Conservation (phyloP, 2,329 filamentous ascomycete genomes). For the Zasmidium cellare region DNA sequence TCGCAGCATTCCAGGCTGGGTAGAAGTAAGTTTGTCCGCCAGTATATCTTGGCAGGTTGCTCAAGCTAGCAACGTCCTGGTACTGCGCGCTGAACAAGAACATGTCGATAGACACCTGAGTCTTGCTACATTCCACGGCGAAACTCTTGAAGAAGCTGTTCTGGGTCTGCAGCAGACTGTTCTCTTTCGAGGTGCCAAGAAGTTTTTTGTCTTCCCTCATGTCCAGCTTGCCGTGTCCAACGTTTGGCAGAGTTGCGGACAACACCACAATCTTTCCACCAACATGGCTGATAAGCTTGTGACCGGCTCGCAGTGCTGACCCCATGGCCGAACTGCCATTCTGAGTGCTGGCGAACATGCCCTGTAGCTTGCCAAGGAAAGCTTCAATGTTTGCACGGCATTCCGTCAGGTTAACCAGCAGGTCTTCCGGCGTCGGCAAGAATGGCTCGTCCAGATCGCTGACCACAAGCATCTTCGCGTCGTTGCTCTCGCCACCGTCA, state of each 20-base stretch:
- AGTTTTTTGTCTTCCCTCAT: conserved; percentile 96
- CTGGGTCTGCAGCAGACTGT: conserved; percentile 79
- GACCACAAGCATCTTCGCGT: conserved; percentile 89
- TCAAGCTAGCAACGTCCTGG: conserved; percentile 94
- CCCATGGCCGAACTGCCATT: conserved; percentile 92
- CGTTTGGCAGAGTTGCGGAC: conserved; percentile 83
- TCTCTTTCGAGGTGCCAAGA: conserved; percentile 91
- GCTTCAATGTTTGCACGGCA: conserved; percentile 87
- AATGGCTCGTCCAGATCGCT: conserved; percentile 97
- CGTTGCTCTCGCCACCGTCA: conserved; percentile 78
- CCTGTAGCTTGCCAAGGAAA: conserved; percentile 85
- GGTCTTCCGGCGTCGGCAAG: conserved; percentile 86
- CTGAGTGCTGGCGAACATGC: conserved; percentile 96
- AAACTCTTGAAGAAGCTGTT: conserved; percentile 99
- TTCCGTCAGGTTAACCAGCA: conserved; percentile 85
- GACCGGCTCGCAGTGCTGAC: conserved; percentile 84
- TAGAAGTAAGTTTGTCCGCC: conserved; percentile 99
- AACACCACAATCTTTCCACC: conserved; percentile 94
- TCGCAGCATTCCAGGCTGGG: conserved; percentile 92
- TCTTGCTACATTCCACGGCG: conserved; percentile 97
- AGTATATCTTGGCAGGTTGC: conserved; percentile 92
- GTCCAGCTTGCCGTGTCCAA: conserved; percentile 85
- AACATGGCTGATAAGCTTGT: conserved; percentile 91
- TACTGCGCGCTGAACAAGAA: conserved; percentile 95
- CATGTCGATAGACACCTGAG: conserved; percentile 98